Evolutionary conservation across 2,329 filamentous ascomycete species (phyloP), one percentile per base, ranked within the genome.

Genomic region (Herpomyces periplanetae): DNA sequence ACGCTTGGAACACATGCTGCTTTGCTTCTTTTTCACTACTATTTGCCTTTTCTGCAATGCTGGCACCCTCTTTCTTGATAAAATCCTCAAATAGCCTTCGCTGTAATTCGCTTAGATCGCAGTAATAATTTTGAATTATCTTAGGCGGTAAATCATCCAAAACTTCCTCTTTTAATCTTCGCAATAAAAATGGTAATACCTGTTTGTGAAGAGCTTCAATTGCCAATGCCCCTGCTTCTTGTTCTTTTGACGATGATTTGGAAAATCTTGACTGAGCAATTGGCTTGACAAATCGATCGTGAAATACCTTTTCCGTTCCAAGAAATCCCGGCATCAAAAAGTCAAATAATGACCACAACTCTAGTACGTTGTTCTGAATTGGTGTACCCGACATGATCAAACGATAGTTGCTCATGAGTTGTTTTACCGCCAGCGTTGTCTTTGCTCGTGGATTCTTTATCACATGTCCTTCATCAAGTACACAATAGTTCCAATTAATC

Each of bases 401-500:
- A 9, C 80, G 64, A 34, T 96, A 84, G 30, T 96, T 91, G 34
- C 71, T 87, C 4, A 55, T 42, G 13, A 96, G 48, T 23, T 56
- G 56, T 45, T 96, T 96, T 27, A 91, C 75, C 1, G 80, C 73
- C 24, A 73, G 51, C 1, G 68, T 84, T 24, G 84, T 80, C 43
- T 96, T 96, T 2, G 84, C 73, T 35, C 80, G 84, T 3, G 80
- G 71, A 35, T 96, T 96, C 47, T 96, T 96, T 47, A 96, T 96
- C 26, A 96, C 43, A 42, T 96, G 80, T 2, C 84, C 80, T 42
- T 96, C 80, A 32, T 96, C 80, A 4, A 96, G 53, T 3, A 96
- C 73, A 22, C 80, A 65, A 34, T 96, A 96, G 35, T 96, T 96
- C 71, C 75, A 96, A 28, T 53, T 80, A 32, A 80, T 55, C 21